These are phyloP conservation scores for Aristolochia contorta DNA, from an alignment of 164 flowering plant genomes.

Conservation along the genomic window DNA sequence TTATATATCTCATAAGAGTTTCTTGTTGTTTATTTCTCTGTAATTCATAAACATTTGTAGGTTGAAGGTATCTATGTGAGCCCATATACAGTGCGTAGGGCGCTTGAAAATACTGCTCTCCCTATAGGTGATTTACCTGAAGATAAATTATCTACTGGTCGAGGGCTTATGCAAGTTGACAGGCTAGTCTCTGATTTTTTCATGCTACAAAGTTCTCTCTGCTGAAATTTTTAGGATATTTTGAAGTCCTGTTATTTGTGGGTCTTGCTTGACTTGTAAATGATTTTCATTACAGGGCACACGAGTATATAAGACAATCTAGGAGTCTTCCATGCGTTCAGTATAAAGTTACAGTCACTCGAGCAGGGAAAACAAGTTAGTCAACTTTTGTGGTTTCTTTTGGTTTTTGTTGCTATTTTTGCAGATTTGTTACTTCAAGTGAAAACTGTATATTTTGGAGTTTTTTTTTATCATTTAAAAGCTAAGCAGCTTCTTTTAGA, in stretches of 20 bases:
- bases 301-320: constrained; percentile 54
- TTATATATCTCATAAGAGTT: no score
- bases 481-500: no score
- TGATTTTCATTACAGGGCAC: constrained; percentile 47
- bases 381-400: constrained; percentile 5
- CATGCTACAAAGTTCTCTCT: no score
- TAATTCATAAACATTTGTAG: constrained; percentile 25
- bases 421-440: no score
- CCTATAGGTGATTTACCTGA: constrained; percentile 61
- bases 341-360: constrained; percentile 61
- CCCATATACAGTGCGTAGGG: constrained; percentile 74
- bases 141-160: constrained; percentile 83
- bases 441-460: no score
- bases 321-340: constrained; percentile 47
- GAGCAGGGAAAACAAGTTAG: constrained; percentile 70
- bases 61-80: constrained; percentile 83
- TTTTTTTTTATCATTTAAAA: no score
- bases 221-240: no score
- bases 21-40: background rate
- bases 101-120: constrained; percentile 75
- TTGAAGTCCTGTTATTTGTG: background rate
- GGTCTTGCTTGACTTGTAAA: background rate
- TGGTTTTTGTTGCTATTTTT: background rate
- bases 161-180: constrained; percentile 98
- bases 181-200: constrained; percentile 38